Percentiles rank a stretch among this genome's conserved stretches.
Evolutionary conservation across 495 filamentous ascomycete species (phyloP).

Genomic region (Niebla homalea): DNA sequence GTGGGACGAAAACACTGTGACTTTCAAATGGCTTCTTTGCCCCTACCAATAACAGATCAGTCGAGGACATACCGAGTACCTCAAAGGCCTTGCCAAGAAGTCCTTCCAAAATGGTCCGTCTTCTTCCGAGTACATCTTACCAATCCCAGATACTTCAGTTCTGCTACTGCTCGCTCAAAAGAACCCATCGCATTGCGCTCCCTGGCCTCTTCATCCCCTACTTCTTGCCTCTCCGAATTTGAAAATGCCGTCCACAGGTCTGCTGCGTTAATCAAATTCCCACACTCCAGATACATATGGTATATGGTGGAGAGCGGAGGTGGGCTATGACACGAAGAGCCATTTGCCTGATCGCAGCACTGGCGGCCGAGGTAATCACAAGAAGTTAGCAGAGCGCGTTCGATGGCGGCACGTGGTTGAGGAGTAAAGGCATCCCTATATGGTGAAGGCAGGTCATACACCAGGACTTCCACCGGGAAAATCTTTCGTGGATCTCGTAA

Average conservation of each 20-base stretch:
- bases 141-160: slow-evolving; percentile 73
- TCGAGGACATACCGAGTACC: no score
- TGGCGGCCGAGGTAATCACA: slow-evolving; percentile 75
- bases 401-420: slow-evolving; percentile 61
- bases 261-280: slow-evolving; percentile 70
- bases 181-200: slow-evolving; percentile 39
- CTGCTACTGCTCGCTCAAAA: slow-evolving; percentile 74
- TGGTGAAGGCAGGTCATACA: slow-evolving; percentile 70
- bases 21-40: no score
- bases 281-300: slow-evolving; percentile 82
- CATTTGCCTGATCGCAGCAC: slow-evolving; percentile 39
- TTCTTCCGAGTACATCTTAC: slow-evolving; percentile 84
- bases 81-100: slow-evolving; percentile 54
- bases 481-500: slow-evolving; percentile 47
- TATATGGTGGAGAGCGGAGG: slow-evolving; percentile 76
- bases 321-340: slow-evolving; percentile 45
- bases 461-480: slow-evolving; percentile 66
- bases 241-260: slow-evolving; percentile 86
- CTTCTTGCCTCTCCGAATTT: slow-evolving; percentile 53
- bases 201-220: slow-evolving; percentile 30
- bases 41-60: no score
- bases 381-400: slow-evolving; percentile 65
- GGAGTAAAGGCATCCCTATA: slow-evolving; percentile 75
- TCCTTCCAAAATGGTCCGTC: slow-evolving; percentile 77
- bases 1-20: no score